Conservation (phyloP, 768 basidiomycete species). For the Lepiota venenata region DNA sequence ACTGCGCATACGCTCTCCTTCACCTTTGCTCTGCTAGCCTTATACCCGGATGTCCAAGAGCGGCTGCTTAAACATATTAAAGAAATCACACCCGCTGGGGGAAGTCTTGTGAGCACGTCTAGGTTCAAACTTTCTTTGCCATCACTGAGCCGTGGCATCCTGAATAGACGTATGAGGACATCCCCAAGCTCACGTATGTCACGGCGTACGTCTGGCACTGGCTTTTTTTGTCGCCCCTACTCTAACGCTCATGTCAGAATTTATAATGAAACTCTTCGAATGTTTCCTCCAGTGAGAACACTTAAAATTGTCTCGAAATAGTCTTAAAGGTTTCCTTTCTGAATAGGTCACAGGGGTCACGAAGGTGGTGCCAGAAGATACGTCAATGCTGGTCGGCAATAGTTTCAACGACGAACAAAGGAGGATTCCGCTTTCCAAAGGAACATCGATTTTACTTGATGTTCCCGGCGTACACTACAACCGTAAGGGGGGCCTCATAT, state of each 20-base stretch:
- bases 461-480: slow-evolving; percentile 7
- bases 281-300: slow-evolving; percentile 43
- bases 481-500: neutral
- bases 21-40: slow-evolving; percentile 36
- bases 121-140: neutral
- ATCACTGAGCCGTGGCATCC: slow-evolving; percentile 18
- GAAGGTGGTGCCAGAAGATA: slow-evolving; percentile 45
- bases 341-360: slow-evolving; percentile 43
- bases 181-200: slow-evolving; percentile 33
- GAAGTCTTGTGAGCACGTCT: slow-evolving; percentile 23
- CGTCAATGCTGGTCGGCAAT: slow-evolving; percentile 32
- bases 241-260: slow-evolving; percentile 27
- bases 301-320: slow-evolving; percentile 15
- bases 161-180: slow-evolving; percentile 36
- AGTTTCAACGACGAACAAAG: slow-evolving; percentile 31
- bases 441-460: slow-evolving; percentile 29
- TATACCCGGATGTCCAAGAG: slow-evolving; percentile 34
- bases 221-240: neutral
- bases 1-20: slow-evolving; percentile 31
- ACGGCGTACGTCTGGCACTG: slow-evolving; percentile 29
- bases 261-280: slow-evolving; percentile 46
- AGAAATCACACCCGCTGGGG: slow-evolving; percentile 26
- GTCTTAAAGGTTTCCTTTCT: slow-evolving; percentile 15
- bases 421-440: slow-evolving; percentile 39
- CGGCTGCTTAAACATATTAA: slow-evolving; percentile 32